Evolutionary conservation across 2,329 filamentous ascomycete genomes (phyloP).

Genomic region (Ploettnerulaceae sp.): DNA sequence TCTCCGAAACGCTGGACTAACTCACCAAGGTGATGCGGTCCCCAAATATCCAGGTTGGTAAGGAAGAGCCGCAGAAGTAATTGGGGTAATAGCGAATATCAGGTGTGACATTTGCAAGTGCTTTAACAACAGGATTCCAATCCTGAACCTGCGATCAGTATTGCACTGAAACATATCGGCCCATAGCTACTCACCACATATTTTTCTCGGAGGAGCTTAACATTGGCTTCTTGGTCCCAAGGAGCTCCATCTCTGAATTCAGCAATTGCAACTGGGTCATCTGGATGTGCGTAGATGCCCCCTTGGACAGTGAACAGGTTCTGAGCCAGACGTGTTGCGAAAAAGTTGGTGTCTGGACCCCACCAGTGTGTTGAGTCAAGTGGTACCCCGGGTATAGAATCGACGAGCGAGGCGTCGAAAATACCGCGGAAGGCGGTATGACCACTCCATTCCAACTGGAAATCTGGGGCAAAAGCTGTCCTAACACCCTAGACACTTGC

Average conservation of each 20-base stretch:
- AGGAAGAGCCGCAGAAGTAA: slow-evolving; percentile 28
- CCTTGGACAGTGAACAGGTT: slow-evolving; percentile 35
- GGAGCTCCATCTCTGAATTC: slow-evolving; percentile 13
- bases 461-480: slow-evolving; percentile 29
- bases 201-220: slow-evolving; percentile 30
- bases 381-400: slow-evolving; percentile 33
- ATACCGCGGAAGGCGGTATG: slow-evolving; percentile 37
- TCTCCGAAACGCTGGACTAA: not conserved
- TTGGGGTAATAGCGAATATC: slow-evolving; percentile 36
- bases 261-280: slow-evolving; percentile 22
- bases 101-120: slow-evolving; percentile 34
- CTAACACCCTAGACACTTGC: slow-evolving; percentile 20
- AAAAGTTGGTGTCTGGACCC: slow-evolving; percentile 34
- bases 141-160: slow-evolving; percentile 19
- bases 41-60: slow-evolving; percentile 33
- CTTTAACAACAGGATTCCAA: slow-evolving; percentile 36
- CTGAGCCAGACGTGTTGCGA: slow-evolving; percentile 30
- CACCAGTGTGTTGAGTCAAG: slow-evolving; percentile 37
- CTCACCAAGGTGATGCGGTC: slow-evolving; percentile 30
- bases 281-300: slow-evolving; percentile 26
- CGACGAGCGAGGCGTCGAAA: slow-evolving; percentile 34
- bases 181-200: slow-evolving; percentile 25
- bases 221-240: slow-evolving; percentile 32
- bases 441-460: slow-evolving; percentile 36
- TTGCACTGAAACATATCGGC: not conserved